phyloP scores from a whole-genome alignment of 345 rosid genomes.

The Bruguiera sexangula region DNA sequence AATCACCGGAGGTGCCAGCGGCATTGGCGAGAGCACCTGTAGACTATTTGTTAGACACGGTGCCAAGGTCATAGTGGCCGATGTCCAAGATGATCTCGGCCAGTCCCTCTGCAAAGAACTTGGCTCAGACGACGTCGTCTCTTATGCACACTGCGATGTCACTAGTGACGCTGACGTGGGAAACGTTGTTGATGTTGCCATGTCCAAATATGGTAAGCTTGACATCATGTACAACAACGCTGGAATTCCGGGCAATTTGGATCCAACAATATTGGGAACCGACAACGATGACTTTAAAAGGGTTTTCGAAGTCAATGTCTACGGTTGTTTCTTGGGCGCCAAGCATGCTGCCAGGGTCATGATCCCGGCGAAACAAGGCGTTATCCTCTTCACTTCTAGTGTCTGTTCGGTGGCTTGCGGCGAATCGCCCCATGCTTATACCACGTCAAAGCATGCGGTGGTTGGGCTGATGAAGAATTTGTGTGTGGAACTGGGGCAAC shows the following conservation, averaged over 20 bases:
- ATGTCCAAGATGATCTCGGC: constrained; percentile 43
- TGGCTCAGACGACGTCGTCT: constrained; percentile 1
- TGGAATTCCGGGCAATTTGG: constrained; percentile 29
- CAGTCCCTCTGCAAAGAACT: constrained; percentile 31
- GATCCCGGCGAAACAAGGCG: constrained; percentile 40
- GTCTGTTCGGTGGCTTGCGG: constrained; percentile 27
- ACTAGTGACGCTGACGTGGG: constrained; percentile 29
- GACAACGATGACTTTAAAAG: constrained; percentile 34
- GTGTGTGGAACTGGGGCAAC: constrained; percentile 41
- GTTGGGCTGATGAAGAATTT: constrained; percentile 46
- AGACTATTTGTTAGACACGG: constrained; percentile 35
- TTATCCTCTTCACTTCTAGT: constrained; percentile 44
- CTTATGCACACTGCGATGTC: constrained; percentile 42
- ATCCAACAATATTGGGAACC: constrained; percentile 22
- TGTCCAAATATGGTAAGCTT: constrained; percentile 37
- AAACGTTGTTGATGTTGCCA: constrained; percentile 26
- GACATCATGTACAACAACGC: constrained; percentile 51
- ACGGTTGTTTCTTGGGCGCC: constrained; percentile 41
- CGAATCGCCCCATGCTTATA: constrained; percentile 34
- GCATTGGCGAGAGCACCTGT: constrained; percentile 36
- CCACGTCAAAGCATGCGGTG: constrained; percentile 42
- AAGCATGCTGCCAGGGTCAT: constrained; percentile 50
- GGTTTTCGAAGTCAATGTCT: constrained; percentile 38
- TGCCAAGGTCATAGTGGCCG: constrained; percentile 39
- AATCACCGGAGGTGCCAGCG: constrained; percentile 45